Conservation (phyloP, 2,329 filamentous ascomycete species). For the Fusarium falciforme region DNA sequence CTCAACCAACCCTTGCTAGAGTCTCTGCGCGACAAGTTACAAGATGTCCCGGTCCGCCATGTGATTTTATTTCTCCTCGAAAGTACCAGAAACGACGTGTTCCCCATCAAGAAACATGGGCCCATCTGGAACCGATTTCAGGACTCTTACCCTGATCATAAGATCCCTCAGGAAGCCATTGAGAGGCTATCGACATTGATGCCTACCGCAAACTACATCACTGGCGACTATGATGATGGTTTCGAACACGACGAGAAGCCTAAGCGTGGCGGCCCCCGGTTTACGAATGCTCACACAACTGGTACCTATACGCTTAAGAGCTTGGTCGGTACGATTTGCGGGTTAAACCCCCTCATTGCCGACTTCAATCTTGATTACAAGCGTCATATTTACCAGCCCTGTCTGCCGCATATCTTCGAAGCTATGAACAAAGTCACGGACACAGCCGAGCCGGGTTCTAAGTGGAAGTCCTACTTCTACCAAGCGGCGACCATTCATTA, state of each 20-base stretch:
- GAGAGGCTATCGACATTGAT: conserved; percentile 25
- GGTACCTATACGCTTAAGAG: conserved; percentile 56
- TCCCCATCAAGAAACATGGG: conserved; percentile 54
- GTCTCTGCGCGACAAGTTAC: conserved; percentile 36
- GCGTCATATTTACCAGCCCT: conserved; percentile 56
- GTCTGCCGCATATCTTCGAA: conserved; percentile 52
- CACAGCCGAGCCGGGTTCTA: conserved; percentile 7
- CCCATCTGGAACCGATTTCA: conserved; percentile 47
- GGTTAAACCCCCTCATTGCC: conserved; percentile 51
- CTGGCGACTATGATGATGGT: background rate
- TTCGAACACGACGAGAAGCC: background rate
- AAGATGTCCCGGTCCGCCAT: conserved; percentile 42
- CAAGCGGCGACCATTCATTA: conserved; percentile 45
- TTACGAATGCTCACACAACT: conserved; percentile 51
- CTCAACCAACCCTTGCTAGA: conserved; percentile 47
- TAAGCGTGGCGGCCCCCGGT: conserved; percentile 2
- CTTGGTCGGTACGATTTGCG: conserved; percentile 53
- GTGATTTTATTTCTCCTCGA: conserved; percentile 55
- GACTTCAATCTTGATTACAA: conserved; percentile 54
- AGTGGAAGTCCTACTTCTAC: conserved; percentile 45
- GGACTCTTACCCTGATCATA: conserved; percentile 42
- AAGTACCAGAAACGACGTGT: conserved; percentile 56
- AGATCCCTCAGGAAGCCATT: conserved; percentile 48
- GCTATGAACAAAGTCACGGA: conserved; percentile 43
- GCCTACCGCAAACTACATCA: background rate